These are phyloP conservation scores for Dryadomyces sulphureus DNA, from an alignment of 2,329 filamentous ascomycete species.

Conservation along the genomic window DNA sequence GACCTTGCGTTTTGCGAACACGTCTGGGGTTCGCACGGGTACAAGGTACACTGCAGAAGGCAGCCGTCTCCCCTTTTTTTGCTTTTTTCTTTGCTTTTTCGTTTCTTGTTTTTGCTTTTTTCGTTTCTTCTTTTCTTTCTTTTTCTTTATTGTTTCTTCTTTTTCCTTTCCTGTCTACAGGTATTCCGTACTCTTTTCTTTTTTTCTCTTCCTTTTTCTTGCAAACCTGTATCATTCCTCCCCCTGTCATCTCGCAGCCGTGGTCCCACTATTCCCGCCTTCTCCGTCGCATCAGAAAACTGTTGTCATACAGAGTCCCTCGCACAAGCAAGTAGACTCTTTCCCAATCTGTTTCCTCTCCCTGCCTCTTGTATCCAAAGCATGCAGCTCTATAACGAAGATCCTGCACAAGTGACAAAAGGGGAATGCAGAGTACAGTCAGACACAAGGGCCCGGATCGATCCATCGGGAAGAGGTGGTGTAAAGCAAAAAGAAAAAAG, in stretches of 20 bases:
- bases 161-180: too few species aligned
- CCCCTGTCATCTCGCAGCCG: too few species aligned
- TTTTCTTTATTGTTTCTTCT: not conserved
- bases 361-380: not conserved
- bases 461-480: not conserved
- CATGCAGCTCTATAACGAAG: not conserved
- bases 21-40: not conserved
- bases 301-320: too few species aligned
- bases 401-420: not conserved
- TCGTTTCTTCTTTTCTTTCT: not conserved
- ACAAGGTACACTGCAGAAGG: not conserved
- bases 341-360: too few species aligned
- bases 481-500: too few species aligned
- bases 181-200: too few species aligned
- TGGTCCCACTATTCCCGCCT: too few species aligned
- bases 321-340: too few species aligned
- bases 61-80: not conserved
- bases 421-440: not conserved
- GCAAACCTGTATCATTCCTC: too few species aligned
- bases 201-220: too few species aligned
- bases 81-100: not conserved
- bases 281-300: too few species aligned
- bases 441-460: not conserved
- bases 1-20: not conserved
- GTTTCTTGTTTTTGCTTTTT: not conserved